A percentile compares a stretch with the other conserved stretches of the same genome.
phyloP scores from a whole-genome alignment of 495 filamentous ascomycete genomes.

The Hypoxylon perforatum region DNA sequence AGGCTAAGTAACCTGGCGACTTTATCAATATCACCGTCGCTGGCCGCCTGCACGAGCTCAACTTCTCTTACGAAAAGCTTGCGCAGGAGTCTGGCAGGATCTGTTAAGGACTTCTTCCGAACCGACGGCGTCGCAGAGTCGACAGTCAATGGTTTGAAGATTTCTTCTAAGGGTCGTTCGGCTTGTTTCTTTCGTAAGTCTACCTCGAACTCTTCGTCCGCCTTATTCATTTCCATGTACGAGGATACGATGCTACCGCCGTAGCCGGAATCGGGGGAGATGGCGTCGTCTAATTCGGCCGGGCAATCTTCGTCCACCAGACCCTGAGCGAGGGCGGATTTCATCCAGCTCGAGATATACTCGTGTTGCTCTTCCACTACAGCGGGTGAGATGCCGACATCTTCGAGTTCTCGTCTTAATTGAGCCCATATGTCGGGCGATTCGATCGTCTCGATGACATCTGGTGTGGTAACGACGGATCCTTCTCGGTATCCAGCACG shows the following conservation, averaged over 20 bases:
- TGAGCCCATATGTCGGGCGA: constrained; percentile 47
- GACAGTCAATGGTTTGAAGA: constrained; percentile 14
- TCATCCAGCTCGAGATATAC: constrained; percentile 48
- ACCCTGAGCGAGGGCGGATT: constrained; percentile 37
- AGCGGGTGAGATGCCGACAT: constrained; percentile 48
- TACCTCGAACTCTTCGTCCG: constrained; percentile 34
- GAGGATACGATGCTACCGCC: constrained; percentile 24
- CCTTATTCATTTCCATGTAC: constrained; percentile 25
- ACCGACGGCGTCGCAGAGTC: constrained; percentile 12
- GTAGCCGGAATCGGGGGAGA: constrained; percentile 18
- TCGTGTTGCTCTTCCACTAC: constrained; percentile 48
- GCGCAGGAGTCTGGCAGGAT: constrained; percentile 27
- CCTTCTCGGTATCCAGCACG: constrained; percentile 49
- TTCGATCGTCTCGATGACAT: constrained; percentile 45
- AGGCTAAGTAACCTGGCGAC: constrained; percentile 40
- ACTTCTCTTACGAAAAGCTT: constrained; percentile 40
- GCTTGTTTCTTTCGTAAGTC: constrained; percentile 29
- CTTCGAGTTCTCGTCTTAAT: constrained; percentile 51
- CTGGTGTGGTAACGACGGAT: constrained; percentile 43
- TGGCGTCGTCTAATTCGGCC: neutral
- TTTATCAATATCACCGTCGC: constrained; percentile 37
- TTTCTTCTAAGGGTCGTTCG: constrained; percentile 22
- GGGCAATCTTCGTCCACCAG: constrained; percentile 37
- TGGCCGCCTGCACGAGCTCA: constrained; percentile 44
- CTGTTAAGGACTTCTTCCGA: constrained; percentile 25